These are phyloP conservation scores for Suillus cothurnatus DNA, from an alignment of 768 basidiomycete species.

Conservation along the genomic window DNA sequence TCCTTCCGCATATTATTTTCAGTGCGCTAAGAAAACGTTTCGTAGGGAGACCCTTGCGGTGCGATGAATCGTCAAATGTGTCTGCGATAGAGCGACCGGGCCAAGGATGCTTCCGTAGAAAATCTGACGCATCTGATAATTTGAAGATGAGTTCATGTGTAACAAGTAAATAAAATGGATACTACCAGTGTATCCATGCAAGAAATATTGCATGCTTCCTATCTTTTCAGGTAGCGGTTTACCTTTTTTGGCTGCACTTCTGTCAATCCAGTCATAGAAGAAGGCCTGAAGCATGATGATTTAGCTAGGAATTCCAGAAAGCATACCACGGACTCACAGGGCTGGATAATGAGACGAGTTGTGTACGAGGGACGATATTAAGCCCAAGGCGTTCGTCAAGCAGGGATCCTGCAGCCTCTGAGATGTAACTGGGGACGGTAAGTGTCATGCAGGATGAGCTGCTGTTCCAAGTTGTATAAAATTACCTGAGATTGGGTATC, in stretches of 20 bases:
- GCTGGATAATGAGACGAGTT: slow-evolving; percentile 81
- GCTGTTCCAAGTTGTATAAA: slow-evolving; percentile 3
- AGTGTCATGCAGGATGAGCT: background rate
- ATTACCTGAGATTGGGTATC: slow-evolving; percentile 83
- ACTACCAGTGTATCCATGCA: slow-evolving; percentile 78
- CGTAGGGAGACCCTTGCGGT: slow-evolving; percentile 66
- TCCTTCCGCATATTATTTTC: slow-evolving; percentile 83
- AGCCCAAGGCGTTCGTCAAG: slow-evolving; percentile 74
- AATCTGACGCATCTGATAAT: slow-evolving; percentile 77
- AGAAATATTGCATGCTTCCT: slow-evolving; percentile 88
- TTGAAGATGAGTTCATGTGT: background rate
- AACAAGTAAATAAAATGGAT: background rate
- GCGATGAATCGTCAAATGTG: slow-evolving; percentile 83
- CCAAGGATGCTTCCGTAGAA: slow-evolving; percentile 84
- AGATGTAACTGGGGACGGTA: slow-evolving; percentile 64
- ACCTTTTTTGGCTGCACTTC: slow-evolving; percentile 80
- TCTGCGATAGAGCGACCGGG: slow-evolving; percentile 83
- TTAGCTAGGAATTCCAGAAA: slow-evolving; percentile 4
- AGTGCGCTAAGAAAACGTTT: slow-evolving; percentile 70
- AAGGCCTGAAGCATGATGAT: slow-evolving; percentile 58
- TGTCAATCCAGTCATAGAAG: slow-evolving; percentile 91
- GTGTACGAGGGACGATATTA: slow-evolving; percentile 84
- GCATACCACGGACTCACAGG: slow-evolving; percentile 39
- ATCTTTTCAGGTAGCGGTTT: slow-evolving; percentile 86
- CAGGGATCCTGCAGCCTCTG: slow-evolving; percentile 86